phyloP scores from a whole-genome alignment of 345 rosid genomes.

The Citrus australasica region DNA sequence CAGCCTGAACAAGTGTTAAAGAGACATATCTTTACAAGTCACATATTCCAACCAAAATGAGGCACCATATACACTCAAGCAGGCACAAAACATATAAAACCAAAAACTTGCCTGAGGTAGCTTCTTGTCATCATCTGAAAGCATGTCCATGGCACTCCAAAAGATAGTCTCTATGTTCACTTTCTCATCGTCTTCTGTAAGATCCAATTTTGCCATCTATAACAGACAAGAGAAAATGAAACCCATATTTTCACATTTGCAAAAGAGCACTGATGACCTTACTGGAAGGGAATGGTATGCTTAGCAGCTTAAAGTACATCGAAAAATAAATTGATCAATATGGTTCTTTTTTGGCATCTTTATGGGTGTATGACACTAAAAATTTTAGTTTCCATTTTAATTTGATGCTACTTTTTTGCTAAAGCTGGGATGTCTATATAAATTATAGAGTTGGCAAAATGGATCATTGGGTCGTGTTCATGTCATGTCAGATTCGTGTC shows the following conservation, averaged over 20 bases:
- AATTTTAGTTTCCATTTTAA: background rate
- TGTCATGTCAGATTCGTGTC: no score
- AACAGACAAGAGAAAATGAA: background rate
- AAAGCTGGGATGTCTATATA: background rate
- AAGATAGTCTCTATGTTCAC: conserved; percentile 73
- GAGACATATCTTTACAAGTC: background rate
- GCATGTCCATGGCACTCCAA: conserved; percentile 98
- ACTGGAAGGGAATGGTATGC: background rate
- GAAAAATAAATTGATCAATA: background rate
- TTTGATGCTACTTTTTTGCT: background rate
- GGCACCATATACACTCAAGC: background rate
- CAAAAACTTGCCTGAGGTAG: conserved; percentile 88
- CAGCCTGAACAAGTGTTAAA: background rate
- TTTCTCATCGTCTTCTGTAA: conserved; percentile 89
- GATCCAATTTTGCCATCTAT: conserved; percentile 97
- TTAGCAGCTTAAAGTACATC: background rate
- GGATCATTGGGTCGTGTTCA: no score
- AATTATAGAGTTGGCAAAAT: background rate
- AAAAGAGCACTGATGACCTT: background rate
- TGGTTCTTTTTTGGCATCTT: background rate
- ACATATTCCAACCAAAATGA: background rate
- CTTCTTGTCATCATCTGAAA: conserved; percentile 96
- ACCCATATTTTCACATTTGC: background rate
- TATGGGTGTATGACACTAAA: background rate
- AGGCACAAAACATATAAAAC: background rate